Base-by-base conservation (phyloP, 768 basidiomycete genomes). In the Tylopilus intermedius region DNA sequence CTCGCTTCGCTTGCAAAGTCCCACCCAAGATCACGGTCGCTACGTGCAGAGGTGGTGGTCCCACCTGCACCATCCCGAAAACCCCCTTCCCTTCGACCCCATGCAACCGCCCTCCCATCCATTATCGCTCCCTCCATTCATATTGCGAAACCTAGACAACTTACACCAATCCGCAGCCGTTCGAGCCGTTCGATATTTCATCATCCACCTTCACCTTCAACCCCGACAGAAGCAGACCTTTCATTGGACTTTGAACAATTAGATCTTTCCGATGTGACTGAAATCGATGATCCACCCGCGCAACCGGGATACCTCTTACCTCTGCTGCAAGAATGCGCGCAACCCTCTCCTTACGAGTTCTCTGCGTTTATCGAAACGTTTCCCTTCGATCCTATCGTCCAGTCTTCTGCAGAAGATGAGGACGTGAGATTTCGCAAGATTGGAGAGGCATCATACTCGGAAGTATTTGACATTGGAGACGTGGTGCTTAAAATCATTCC, bases 381-480 rank as follows among this genome's bases (percentile, higher is more conserved):
- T 62, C 88, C 86, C 9, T 80, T 78, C 56, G 89, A 90, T 61
- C 79, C 83, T 2, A 74, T 88, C 49, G 77, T 88, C n/a, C 71
- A 65, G 43, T 67, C 69, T 40, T 62, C 64, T 9, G 56, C 59
- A 29, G 58, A 62, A 33, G 61, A 54, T 59, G 70, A 59, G 59
- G 58, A 71, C 55, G 54, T 68, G 22, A 68, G 51, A 6, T 92
- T 93, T 69, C 76, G 71, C 58, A 99, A 99, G 70, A 84, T 97
- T 43, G 95, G 95, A 39, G 96, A 99, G 72, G 96, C 96, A 7
- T 91, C 89, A 45, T 99, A 88, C 69, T 95, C 92, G 0, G 96
- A 99, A 65, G 96, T 99, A 27, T 99, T 91, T 67, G 88, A 88
- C 8, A 86, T 94, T 47, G 87, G 87, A 3, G 81, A 88, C 58